Conservation (phyloP, 495 filamentous ascomycete genomes). For the Staphylotrichum longicolle region DNA sequence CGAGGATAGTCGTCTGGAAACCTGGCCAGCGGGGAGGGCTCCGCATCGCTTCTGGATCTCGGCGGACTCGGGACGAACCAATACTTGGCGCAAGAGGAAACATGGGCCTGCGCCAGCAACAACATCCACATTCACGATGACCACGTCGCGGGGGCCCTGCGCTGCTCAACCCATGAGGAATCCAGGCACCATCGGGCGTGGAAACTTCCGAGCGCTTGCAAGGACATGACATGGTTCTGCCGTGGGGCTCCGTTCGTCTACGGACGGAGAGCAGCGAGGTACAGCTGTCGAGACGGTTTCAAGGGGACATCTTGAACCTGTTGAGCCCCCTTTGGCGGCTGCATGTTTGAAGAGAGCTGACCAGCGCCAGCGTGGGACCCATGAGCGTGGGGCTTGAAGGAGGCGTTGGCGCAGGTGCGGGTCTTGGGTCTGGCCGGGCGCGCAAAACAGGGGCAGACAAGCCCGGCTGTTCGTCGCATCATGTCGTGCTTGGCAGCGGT, state of each 20-base stretch:
- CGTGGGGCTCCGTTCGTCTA: neutral
- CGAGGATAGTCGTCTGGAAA: conserved; percentile 16
- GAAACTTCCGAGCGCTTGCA: conserved; percentile 19
- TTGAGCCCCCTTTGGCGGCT: neutral
- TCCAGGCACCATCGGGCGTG: conserved; percentile 1
- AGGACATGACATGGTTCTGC: neutral
- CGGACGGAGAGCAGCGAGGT: neutral
- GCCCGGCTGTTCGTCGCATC: neutral
- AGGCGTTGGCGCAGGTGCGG: too few species aligned
- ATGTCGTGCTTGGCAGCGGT: neutral
- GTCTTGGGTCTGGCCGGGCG: too few species aligned
- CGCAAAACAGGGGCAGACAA: neutral
- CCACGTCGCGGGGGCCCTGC: too few species aligned
- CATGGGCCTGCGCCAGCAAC: neutral
- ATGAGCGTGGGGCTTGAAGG: too few species aligned
- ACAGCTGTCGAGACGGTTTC: neutral
- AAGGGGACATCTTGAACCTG: conserved; percentile 2
- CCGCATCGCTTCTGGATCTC: conserved; percentile 3
- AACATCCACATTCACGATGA: neutral
- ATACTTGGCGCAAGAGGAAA: neutral
- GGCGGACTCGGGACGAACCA: neutral
- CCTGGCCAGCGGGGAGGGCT: conserved; percentile 7
- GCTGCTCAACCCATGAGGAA: too few species aligned
- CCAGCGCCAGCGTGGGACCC: neutral
- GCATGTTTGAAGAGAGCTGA: neutral